These are phyloP conservation scores for Pugionium dolabratum DNA, from an alignment of 345 rosid species.

Conservation along the genomic window DNA sequence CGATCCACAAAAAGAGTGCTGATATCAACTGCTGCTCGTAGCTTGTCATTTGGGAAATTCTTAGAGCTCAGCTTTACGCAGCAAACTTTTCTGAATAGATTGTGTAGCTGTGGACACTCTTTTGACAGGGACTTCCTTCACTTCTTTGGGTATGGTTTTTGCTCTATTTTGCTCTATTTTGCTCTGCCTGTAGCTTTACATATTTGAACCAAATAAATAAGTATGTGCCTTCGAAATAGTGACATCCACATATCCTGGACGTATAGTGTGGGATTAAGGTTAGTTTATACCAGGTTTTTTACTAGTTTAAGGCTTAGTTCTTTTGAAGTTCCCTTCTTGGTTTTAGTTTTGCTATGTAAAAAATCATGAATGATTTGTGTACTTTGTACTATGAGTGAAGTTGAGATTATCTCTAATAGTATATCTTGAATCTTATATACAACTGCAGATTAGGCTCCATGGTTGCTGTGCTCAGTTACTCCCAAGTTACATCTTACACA, in stretches of 20 bases:
- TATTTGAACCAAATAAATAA: constrained; percentile 10
- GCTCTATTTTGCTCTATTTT: constrained; percentile 13
- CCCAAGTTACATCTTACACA: constrained; percentile 64
- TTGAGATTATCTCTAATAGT: constrained; percentile 17
- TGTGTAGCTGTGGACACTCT: constrained; percentile 86
- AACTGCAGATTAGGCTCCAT: constrained; percentile 73
- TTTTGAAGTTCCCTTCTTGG: constrained; percentile 6
- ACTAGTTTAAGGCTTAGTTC: constrained; percentile 18
- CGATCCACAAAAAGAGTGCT: constrained; percentile 78
- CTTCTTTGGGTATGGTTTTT: constrained; percentile 87
- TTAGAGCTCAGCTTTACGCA: constrained; percentile 85
- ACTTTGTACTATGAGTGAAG: background rate
- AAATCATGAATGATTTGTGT: background rate
- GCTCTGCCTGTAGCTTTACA: constrained; percentile 13
- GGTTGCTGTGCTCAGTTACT: constrained; percentile 88
- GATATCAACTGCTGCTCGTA: constrained; percentile 68
- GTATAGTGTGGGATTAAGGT: constrained; percentile 1
- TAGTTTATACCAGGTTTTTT: constrained; percentile 6
- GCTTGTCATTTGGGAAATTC: constrained; percentile 92
- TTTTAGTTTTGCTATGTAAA: constrained; percentile 5
- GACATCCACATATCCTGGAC: constrained; percentile 2
- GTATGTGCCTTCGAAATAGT: background rate
- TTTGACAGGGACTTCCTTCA: constrained; percentile 67
- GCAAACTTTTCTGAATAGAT: constrained; percentile 46
- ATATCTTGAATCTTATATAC: constrained; percentile 11